Evolutionary conservation across 305 asterid species (phyloP).

Genomic region (Lippia alba): DNA sequence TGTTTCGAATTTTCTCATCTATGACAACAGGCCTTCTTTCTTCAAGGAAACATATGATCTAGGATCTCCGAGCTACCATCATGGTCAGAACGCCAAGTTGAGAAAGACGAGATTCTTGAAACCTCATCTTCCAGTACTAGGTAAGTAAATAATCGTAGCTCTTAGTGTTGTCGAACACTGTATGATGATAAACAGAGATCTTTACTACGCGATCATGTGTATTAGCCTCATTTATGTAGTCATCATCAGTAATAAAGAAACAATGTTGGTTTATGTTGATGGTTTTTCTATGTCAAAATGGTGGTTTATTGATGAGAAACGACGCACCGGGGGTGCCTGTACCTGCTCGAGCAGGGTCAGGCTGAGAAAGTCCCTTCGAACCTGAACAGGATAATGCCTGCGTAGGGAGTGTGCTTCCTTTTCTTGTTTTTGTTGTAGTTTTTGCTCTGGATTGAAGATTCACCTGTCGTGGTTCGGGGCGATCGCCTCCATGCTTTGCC

Average conservation of each 20-base stretch:
- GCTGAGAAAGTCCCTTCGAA: constrained; percentile 99
- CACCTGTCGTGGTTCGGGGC: constrained; percentile 32
- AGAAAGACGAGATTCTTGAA: constrained; percentile 36
- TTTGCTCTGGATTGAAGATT: constrained; percentile 62
- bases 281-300: constrained; percentile 22
- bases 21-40: constrained; percentile 39
- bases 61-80: constrained; percentile 35
- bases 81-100: constrained; percentile 28
- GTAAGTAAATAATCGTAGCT: constrained; percentile 53
- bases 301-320: constrained; percentile 53
- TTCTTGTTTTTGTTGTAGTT: constrained; percentile 43
- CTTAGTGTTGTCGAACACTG: constrained; percentile 41
- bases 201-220: constrained; percentile 33
- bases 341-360: constrained; percentile 60
- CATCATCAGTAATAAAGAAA: constrained; percentile 14
- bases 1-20: constrained; percentile 2
- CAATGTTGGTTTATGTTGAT: constrained; percentile 20
- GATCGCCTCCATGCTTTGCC: constrained; percentile 18
- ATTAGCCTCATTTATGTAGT: constrained; percentile 17
- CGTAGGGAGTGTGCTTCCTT: constrained; percentile 96
- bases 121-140: constrained; percentile 45
- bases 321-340: constrained; percentile 97
- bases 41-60: constrained; percentile 26
- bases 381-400: constrained; percentile 99
- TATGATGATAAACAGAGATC: constrained; percentile 27